Percentiles rank a stretch among this genome's conserved stretches.
Conservation (phyloP, 2,329 filamentous ascomycete species). For the Pseudocercospora cruenta region DNA sequence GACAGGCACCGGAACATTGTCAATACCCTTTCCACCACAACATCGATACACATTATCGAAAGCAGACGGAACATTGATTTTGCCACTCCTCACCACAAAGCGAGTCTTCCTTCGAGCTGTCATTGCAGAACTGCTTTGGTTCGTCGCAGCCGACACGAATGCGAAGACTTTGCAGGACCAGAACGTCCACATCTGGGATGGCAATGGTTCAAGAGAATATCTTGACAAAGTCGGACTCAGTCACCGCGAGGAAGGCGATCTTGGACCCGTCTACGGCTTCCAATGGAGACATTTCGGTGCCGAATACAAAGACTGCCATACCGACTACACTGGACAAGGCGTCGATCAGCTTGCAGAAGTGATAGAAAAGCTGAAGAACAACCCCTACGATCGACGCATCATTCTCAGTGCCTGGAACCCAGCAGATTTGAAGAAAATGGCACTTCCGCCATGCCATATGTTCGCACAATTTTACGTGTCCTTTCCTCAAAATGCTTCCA, state of each 20-base stretch:
- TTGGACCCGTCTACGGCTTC: constrained; percentile 96
- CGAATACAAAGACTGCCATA: constrained; percentile 75
- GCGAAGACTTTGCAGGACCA: constrained; percentile 74
- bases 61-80: constrained; percentile 61
- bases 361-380: constrained; percentile 80
- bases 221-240: constrained; percentile 82
- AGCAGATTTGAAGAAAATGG: constrained; percentile 82
- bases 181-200: constrained; percentile 97
- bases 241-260: constrained; percentile 82
- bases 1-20: constrained; percentile 90
- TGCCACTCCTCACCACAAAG: constrained; percentile 96
- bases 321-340: constrained; percentile 84
- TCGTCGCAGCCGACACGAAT: constrained; percentile 82
- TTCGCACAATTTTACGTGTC: constrained; percentile 96
- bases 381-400: constrained; percentile 86
- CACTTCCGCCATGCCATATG: constrained; percentile 93
- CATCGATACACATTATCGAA: constrained; percentile 83
- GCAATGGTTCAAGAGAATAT: constrained; percentile 88
- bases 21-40: constrained; percentile 83
- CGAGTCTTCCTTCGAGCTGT: constrained; percentile 92
- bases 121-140: constrained; percentile 93
- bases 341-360: constrained; percentile 92
- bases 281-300: constrained; percentile 99
- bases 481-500: constrained; percentile 56
- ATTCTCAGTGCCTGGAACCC: constrained; percentile 96